These are phyloP conservation scores for Starmerella sirachaensis DNA, from an alignment of 805 yeast genomes.

Conservation along the genomic window DNA sequence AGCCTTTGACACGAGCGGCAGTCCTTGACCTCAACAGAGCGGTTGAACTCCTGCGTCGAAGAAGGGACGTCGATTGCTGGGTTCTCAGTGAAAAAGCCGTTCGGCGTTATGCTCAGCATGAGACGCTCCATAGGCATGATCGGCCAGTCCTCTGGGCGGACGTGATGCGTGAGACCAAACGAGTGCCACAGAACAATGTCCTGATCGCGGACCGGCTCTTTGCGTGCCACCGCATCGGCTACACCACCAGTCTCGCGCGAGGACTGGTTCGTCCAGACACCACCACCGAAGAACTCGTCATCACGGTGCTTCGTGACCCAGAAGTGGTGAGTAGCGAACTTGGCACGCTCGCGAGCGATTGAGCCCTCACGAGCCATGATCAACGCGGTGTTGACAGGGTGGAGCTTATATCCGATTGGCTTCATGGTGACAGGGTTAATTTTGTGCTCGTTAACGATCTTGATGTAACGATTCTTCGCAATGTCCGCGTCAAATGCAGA, in stretches of 20 bases:
- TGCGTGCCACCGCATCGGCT: slow-evolving; percentile 23
- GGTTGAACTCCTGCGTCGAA: slow-evolving; percentile 54
- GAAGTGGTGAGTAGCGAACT: slow-evolving; percentile 60
- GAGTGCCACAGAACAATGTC: slow-evolving; percentile 75
- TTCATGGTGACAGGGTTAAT: slow-evolving; percentile 57
- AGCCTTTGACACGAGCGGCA: slow-evolving; percentile 22
- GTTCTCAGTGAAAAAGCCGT: slow-evolving; percentile 64
- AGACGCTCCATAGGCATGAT: slow-evolving; percentile 78
- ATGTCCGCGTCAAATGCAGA: slow-evolving; percentile 66
- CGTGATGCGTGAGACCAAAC: slow-evolving; percentile 63
- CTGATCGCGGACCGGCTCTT: slow-evolving; percentile 55
- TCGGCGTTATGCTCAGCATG: slow-evolving; percentile 52
- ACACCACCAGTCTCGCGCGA: slow-evolving; percentile 43
- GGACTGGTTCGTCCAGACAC: slow-evolving; percentile 78
- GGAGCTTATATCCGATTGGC: slow-evolving; percentile 67
- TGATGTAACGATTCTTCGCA: slow-evolving; percentile 58
- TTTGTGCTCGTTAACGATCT: slow-evolving; percentile 60
- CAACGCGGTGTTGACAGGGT: slow-evolving; percentile 67
- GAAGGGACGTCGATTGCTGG: slow-evolving; percentile 72
- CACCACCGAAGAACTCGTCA: slow-evolving; percentile 64
- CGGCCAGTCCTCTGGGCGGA: slow-evolving; percentile 71
- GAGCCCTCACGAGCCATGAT: slow-evolving; percentile 53
- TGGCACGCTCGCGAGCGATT: slow-evolving; percentile 57
- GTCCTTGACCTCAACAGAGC: slow-evolving; percentile 34
- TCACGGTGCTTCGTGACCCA: slow-evolving; percentile 75